Percentiles rank a stretch among this genome's conserved stretches.
Conservation (phyloP, 2,329 filamentous ascomycete genomes). For the Ploettnerulaceae sp. region DNA sequence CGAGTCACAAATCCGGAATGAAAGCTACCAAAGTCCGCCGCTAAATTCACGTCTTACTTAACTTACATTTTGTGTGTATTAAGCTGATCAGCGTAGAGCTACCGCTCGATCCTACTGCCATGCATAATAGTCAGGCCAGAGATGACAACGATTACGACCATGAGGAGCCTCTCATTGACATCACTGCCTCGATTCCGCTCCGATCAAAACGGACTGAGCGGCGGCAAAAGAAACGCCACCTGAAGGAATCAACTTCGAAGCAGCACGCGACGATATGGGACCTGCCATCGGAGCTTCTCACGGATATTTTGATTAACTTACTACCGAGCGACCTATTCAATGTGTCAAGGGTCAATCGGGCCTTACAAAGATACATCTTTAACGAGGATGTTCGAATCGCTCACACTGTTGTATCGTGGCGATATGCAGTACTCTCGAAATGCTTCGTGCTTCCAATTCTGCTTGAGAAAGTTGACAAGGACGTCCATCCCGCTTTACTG, state of each 20-base stretch:
- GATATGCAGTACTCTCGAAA: constrained; percentile 46
- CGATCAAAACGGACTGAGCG: constrained; percentile 50
- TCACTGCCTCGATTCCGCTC: constrained; percentile 44
- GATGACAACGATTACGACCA: too few species aligned
- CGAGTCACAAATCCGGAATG: too few species aligned
- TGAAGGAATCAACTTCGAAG: constrained; percentile 35
- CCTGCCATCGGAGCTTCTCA: constrained; percentile 49
- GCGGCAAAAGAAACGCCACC: constrained; percentile 40
- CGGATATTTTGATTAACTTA: constrained; percentile 43
- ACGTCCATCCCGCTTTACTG: constrained; percentile 37
- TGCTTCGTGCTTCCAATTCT: constrained; percentile 48
- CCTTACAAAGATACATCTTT: constrained; percentile 41
- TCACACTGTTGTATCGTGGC: constrained; percentile 39
- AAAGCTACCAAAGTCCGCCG: too few species aligned
- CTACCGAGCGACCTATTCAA: constrained; percentile 47
- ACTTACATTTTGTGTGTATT: too few species aligned
- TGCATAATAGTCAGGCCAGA: too few species aligned
- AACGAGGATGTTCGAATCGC: constrained; percentile 42
- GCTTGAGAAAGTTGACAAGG: constrained; percentile 38
- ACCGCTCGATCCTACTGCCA: too few species aligned
- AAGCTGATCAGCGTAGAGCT: too few species aligned
- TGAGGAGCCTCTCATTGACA: constrained; percentile 44
- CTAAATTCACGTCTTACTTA: too few species aligned
- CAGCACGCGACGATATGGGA: constrained; percentile 38
- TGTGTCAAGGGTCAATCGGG: constrained; percentile 40